Evolutionary conservation across 179 eudicot species (phyloP), one percentile per base, ranked within the genome.

Genomic region (Sideroxylon spinosum): DNA sequence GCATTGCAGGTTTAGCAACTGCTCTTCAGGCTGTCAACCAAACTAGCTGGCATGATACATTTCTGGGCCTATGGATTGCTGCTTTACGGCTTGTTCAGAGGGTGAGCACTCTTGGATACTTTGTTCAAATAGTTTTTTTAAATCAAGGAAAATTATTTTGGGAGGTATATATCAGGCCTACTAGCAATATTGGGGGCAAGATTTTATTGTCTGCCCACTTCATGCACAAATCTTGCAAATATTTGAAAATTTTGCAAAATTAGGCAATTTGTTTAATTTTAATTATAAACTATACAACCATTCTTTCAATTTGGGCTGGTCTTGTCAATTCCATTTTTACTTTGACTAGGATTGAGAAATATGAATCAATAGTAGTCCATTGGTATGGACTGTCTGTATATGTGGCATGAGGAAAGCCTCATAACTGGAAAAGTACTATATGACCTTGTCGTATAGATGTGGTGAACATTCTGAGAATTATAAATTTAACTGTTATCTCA

Each of bases 61-160:
- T 95, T 86, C 87, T 90, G 79, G 97, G 95, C 78, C 79, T 93
- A 70, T 95, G 98, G 99, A 86, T 92, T 82, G 89, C 98, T 55
- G 97, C 93, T 87, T 85, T 95, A 62, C 88, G 99, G 71, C 90
- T 95, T 75, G 95, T 95, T 81, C 98, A 95, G 83, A 89, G 99
- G 90, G 99, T 95, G 79, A 78, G 89, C 56, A 50, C 49, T 79
- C 74, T 25, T 68, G 29, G 44, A 56, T 57, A 17, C 17, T 79
- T 13, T 49, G 9, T 37, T 61, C 48, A 46, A 19, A 10, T 32
- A 74, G 50, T 68, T 53, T 17, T 50, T 48, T 26, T 48, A 50
- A 64, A 17, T 20, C 10, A 37, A 26, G 12, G n/a, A 7, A 74
- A 74, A n/a, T 72, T 53, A 57, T 17, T 59, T 61, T 64, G 26